phyloP scores from a whole-genome alignment of 768 basidiomycete genomes.

The Kwoniella mangroviensis region DNA sequence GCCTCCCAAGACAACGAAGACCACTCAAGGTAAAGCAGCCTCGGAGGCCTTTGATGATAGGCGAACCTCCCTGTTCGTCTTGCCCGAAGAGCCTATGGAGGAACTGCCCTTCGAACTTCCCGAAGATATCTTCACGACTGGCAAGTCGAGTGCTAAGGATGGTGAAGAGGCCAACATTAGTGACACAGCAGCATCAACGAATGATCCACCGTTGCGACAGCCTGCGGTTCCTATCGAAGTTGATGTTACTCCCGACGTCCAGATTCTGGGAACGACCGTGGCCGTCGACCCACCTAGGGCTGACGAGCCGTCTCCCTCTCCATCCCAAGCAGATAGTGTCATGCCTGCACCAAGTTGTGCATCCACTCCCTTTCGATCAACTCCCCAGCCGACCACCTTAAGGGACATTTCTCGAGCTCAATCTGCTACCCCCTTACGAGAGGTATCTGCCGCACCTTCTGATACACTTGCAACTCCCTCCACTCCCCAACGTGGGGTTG shows the following conservation, averaged over 20 bases:
- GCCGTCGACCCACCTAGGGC: too few relatives aligned
- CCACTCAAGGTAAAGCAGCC: neutral
- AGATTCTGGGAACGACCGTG: too few relatives aligned
- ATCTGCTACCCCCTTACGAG: constrained; percentile 15
- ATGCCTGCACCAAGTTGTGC: neutral
- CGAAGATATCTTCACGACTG: constrained; percentile 3
- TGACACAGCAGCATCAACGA: too few relatives aligned
- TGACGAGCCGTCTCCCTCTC: neutral
- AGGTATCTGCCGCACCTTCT: constrained; percentile 3
- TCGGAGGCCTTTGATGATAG: neutral
- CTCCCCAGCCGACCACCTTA: neutral
- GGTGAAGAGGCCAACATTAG: too few relatives aligned
- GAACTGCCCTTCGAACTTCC: constrained; percentile 21
- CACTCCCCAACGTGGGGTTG: neutral
- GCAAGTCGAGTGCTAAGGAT: neutral
- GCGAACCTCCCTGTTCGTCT: constrained; percentile 5
- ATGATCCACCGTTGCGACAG: too few relatives aligned
- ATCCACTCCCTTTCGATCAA: neutral
- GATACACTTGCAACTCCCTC: too few relatives aligned
- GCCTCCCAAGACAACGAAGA: neutral
- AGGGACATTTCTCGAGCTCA: neutral
- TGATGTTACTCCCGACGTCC: too few relatives aligned
- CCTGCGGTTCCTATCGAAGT: too few relatives aligned
- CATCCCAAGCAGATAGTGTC: neutral
- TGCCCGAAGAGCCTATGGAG: constrained; percentile 14